These are phyloP conservation scores for Yarrowia bubula DNA, from an alignment of 805 yeast species.

Conservation along the genomic window DNA sequence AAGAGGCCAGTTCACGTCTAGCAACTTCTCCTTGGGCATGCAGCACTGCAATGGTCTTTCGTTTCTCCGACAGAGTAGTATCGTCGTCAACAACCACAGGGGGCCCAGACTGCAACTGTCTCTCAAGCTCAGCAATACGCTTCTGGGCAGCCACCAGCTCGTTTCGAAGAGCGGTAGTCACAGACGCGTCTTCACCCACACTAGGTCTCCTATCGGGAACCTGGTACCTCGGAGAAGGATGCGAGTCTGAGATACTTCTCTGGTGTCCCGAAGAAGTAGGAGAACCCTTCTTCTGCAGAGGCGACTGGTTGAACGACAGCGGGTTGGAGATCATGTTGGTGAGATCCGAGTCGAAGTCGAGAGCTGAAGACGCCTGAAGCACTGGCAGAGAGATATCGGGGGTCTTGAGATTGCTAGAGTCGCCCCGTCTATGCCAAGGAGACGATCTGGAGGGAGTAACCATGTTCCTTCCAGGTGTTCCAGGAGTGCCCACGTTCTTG, in stretches of 20 bases:
- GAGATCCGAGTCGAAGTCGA: constrained; percentile 20
- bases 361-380: constrained; percentile 16
- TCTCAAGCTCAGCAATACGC: constrained; percentile 36
- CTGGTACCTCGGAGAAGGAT: constrained; percentile 13
- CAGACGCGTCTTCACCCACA: background rate
- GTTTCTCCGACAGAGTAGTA: constrained; percentile 34
- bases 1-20: constrained; percentile 44
- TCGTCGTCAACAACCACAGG: constrained; percentile 28
- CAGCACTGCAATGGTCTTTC: constrained; percentile 41
- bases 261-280: constrained; percentile 8
- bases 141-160: constrained; percentile 36
- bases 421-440: constrained; percentile 13
- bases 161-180: constrained; percentile 28
- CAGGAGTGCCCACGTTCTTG: constrained; percentile 7
- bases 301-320: constrained; percentile 7
- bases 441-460: constrained; percentile 11
- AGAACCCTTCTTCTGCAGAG: background rate
- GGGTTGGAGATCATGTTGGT: constrained; percentile 21
- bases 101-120: constrained; percentile 29
- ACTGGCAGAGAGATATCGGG: constrained; percentile 22
- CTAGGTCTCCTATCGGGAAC: constrained; percentile 1
- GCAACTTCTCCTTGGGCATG: constrained; percentile 39
- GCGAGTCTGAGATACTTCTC: constrained; percentile 10
- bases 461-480: constrained; percentile 10
- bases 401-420: background rate